phyloP scores from a whole-genome alignment of 495 filamentous ascomycete species.

The Penicillium argentinense region DNA sequence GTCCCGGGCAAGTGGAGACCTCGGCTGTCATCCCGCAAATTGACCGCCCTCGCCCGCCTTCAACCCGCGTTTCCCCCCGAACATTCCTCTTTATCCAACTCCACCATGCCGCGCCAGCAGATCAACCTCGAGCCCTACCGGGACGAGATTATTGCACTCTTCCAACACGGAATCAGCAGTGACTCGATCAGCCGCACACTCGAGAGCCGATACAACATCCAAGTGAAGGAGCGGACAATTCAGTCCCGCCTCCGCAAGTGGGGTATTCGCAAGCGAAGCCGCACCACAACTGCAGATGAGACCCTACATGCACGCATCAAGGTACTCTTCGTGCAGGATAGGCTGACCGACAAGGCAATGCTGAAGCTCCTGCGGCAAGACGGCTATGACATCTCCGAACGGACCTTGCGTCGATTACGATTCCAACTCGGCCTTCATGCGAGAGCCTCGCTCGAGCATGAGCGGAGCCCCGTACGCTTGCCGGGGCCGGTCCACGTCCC shows the following conservation, averaged over 20 bases:
- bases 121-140: conserved; percentile 31
- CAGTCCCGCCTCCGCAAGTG: conserved; percentile 30
- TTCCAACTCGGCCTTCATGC: conserved; percentile 30
- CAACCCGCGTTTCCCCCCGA: neutral
- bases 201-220: conserved; percentile 26
- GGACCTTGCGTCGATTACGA: conserved; percentile 25
- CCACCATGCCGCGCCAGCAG: conserved; percentile 28
- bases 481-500: conserved; percentile 9
- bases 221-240: conserved; percentile 30
- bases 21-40: conserved; percentile 11
- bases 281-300: conserved; percentile 27
- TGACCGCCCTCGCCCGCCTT: conserved; percentile 19
- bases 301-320: conserved; percentile 28
- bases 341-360: conserved; percentile 31
- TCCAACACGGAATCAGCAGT: conserved; percentile 27
- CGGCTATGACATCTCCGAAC: conserved; percentile 29
- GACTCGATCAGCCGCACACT: conserved; percentile 28
- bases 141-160: conserved; percentile 27
- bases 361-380: conserved; percentile 25
- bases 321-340: conserved; percentile 26
- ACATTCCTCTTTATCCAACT: neutral
- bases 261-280: conserved; percentile 31
- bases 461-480: conserved; percentile 1
- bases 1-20: too few species aligned
- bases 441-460: conserved; percentile 19